A percentile compares a stretch with the other conserved stretches of the same genome.
These are phyloP conservation scores for Chaetomium olivaceum DNA, from an alignment of 2,329 filamentous ascomycete genomes.

Conservation along the genomic window DNA sequence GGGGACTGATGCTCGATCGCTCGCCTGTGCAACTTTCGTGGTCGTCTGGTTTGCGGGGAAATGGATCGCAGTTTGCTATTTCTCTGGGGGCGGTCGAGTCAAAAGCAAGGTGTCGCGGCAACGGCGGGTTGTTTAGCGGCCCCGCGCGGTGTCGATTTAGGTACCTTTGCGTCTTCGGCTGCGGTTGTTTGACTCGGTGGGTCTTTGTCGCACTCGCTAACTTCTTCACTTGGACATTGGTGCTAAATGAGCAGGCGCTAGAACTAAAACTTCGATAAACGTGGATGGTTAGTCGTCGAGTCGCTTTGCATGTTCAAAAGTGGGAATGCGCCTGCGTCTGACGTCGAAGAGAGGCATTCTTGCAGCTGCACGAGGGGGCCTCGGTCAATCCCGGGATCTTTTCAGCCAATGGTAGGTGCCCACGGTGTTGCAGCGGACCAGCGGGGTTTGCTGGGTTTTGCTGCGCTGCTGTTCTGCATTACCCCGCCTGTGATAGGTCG, in stretches of 20 bases:
- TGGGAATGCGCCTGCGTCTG: not conserved
- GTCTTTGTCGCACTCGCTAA: not conserved
- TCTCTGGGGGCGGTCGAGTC: not conserved
- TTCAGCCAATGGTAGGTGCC: conserved; percentile 12
- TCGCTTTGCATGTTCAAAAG: not conserved
- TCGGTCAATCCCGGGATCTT: conserved; percentile 24
- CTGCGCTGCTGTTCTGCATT: not conserved
- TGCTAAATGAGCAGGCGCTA: not conserved
- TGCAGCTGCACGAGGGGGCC: conserved; percentile 10
- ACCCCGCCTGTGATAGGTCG: not conserved
- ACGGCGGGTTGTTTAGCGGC: not conserved
- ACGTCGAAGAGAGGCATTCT: conserved; percentile 6
- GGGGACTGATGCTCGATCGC: not conserved
- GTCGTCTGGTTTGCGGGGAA: not conserved
- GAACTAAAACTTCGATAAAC: not conserved
- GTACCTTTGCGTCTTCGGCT: not conserved
- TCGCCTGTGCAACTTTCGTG: not conserved
- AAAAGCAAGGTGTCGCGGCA: not conserved
- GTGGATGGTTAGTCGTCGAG: not conserved
- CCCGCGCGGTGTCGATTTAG: not conserved
- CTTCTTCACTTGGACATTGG: not conserved
- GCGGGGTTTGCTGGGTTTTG: not conserved
- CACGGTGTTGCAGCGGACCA: not conserved
- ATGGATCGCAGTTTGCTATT: not conserved
- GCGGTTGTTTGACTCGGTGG: not conserved